These are phyloP conservation scores for Brasilioporus rufonigricans DNA, from an alignment of 768 basidiomycete genomes.

Conservation along the genomic window DNA sequence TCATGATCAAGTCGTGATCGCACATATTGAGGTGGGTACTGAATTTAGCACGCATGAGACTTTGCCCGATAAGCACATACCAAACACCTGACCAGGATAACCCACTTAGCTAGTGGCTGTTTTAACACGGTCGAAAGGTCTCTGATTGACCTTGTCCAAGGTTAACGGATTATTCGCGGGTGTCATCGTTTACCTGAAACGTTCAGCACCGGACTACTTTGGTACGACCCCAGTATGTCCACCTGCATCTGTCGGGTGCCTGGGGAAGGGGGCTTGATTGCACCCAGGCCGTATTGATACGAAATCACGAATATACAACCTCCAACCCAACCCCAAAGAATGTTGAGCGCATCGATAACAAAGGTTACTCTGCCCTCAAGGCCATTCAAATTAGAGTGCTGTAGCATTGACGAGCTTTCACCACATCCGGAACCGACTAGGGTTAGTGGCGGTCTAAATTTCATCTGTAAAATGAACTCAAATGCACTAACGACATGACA, in stretches of 20 bases:
- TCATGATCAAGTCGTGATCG: constrained; percentile 8
- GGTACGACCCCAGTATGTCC: background rate
- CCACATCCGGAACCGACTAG: background rate
- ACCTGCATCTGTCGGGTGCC: background rate
- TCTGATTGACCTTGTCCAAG: background rate
- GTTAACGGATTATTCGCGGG: constrained; percentile 13
- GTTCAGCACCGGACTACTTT: background rate
- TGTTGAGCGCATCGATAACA: background rate
- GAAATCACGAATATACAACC: background rate
- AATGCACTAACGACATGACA: constrained; percentile 8
- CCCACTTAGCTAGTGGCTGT: constrained; percentile 13
- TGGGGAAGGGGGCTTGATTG: background rate
- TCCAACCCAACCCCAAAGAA: background rate
- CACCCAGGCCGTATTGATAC: background rate
- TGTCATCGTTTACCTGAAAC: constrained; percentile 7
- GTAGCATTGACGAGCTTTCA: background rate
- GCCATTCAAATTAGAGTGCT: background rate
- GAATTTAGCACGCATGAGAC: constrained; percentile 12
- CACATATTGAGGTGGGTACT: constrained; percentile 10
- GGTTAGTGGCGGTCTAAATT: constrained; percentile 4
- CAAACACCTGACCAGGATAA: constrained; percentile 26
- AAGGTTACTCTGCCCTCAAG: background rate
- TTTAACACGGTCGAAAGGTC: constrained; percentile 7
- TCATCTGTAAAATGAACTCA: constrained; percentile 3
- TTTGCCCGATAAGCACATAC: constrained; percentile 21